These are phyloP conservation scores for Eucalyptus regnans DNA, from an alignment of 345 rosid genomes.

Conservation along the genomic window DNA sequence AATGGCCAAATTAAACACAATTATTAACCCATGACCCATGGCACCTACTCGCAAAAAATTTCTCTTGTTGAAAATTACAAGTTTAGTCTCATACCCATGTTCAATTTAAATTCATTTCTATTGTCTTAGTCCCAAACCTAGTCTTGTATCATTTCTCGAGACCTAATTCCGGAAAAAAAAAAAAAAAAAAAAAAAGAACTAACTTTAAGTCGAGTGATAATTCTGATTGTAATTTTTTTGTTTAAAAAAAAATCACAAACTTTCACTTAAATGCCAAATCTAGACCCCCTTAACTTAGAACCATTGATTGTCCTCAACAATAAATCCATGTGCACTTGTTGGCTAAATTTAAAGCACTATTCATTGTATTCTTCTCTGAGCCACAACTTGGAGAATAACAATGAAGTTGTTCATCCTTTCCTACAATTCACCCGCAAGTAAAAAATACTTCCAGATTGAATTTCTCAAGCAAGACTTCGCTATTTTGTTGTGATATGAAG, in stretches of 20 bases:
- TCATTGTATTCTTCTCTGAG: too few species aligned
- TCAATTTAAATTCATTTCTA: too few species aligned
- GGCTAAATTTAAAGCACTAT: too few species aligned
- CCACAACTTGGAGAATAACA: too few species aligned
- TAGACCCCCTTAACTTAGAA: too few species aligned
- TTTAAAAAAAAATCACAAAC: accelerated
- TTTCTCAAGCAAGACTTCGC: accelerated
- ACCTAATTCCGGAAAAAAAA: too few species aligned
- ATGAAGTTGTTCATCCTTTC: accelerated
- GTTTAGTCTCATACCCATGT: not conserved
- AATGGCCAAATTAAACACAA: not conserved
- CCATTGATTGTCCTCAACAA: too few species aligned
- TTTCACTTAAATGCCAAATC: too few species aligned
- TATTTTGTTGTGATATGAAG: accelerated
- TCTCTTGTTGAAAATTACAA: not conserved
- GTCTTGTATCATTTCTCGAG: not conserved
- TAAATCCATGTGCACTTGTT: too few species aligned
- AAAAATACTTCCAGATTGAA: too few species aligned
- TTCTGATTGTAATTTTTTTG: accelerated
- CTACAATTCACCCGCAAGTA: too few species aligned
- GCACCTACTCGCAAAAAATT: too few species aligned
- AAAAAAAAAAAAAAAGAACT: accelerated
- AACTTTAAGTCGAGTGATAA: accelerated
- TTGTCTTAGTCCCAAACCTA: not conserved
- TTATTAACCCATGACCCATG: not conserved